Evolutionary conservation across 2,329 filamentous ascomycete genomes (phyloP).

Genomic region (Tolypocladium guangdongense): DNA sequence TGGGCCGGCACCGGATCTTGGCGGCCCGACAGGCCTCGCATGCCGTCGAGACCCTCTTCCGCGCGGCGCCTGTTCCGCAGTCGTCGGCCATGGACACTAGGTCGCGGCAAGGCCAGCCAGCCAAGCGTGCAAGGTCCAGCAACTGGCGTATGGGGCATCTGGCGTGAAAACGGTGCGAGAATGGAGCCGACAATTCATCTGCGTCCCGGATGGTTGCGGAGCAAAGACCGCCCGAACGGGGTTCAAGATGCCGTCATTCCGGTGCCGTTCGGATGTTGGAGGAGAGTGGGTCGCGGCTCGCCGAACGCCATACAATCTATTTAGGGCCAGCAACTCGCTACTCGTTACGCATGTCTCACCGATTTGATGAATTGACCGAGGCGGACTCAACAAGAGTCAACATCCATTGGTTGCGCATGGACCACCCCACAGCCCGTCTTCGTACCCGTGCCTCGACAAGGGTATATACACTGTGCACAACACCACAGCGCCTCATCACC

Average conservation of each 20-base stretch:
- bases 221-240: not conserved
- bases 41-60: constrained; percentile 26
- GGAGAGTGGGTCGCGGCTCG: not conserved
- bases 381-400: no score
- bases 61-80: constrained; percentile 2
- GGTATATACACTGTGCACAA: not conserved
- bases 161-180: not conserved
- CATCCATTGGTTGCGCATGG: no score
- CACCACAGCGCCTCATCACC: not conserved
- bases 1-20: constrained; percentile 42
- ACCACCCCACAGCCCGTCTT: no score
- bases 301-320: not conserved
- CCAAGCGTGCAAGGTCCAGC: not conserved
- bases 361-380: no score
- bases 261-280: not conserved
- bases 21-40: constrained; percentile 43
- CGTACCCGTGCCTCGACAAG: not conserved
- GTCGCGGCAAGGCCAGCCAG: not conserved
- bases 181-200: not conserved
- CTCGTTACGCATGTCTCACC: no score
- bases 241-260: not conserved
- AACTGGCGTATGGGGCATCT: not conserved
- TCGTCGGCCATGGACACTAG: constrained; percentile 8
- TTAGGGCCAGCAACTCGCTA: no score
- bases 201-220: not conserved